Evolutionary conservation across 2,329 filamentous ascomycete genomes (phyloP).

Genomic region (Fusarium sp.): DNA sequence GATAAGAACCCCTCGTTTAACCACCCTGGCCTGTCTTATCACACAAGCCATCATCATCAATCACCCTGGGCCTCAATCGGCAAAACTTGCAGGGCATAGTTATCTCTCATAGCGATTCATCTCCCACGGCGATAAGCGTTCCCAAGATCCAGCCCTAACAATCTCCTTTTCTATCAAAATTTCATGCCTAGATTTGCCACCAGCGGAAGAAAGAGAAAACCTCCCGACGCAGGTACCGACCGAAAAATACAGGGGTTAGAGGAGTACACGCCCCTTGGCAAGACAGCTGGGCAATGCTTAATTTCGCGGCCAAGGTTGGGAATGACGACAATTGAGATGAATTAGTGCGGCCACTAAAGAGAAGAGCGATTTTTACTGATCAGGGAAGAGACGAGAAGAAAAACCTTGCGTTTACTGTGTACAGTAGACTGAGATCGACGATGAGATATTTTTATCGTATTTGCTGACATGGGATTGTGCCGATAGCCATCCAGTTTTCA

Average conservation of each 20-base stretch:
- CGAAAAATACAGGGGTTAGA: neutral
- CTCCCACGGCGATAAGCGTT: slow-evolving; percentile 14
- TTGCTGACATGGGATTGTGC: neutral
- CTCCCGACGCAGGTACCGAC: slow-evolving; percentile 19
- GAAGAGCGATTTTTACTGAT: slow-evolving; percentile 3
- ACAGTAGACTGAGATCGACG: no score
- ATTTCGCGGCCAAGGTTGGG: slow-evolving; percentile 21
- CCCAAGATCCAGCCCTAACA: neutral
- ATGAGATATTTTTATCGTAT: slow-evolving; percentile 24
- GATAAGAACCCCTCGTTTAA: slow-evolving; percentile 3
- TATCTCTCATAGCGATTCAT: neutral
- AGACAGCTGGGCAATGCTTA: slow-evolving; percentile 27
- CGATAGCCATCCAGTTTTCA: neutral
- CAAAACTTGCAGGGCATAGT: neutral
- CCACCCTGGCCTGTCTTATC: slow-evolving; percentile 1
- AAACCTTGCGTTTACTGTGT: neutral
- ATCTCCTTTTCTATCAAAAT: slow-evolving; percentile 1
- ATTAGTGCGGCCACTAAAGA: slow-evolving; percentile 11
- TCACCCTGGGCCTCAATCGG: neutral
- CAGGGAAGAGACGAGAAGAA: neutral
- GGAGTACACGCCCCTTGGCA: slow-evolving; percentile 4
- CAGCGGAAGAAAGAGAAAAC: neutral
- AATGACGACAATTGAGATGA: slow-evolving; percentile 6
- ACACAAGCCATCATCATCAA: no score
- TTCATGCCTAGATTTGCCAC: neutral